Percentiles rank a stretch among this genome's conserved stretches.
Conservation (phyloP, 2,329 filamentous ascomycete species). For the Periconia digitata region DNA sequence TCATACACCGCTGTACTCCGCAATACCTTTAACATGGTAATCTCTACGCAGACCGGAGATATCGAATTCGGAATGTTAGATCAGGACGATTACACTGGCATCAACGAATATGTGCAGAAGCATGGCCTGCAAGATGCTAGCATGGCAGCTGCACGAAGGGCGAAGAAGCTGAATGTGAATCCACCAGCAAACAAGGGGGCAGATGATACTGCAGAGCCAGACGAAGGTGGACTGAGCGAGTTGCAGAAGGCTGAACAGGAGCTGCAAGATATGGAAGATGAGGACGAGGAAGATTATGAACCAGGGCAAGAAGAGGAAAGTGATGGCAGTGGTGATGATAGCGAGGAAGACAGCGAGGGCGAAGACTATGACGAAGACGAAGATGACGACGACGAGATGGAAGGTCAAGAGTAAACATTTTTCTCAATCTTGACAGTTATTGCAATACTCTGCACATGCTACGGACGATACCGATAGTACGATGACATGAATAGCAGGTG, state of each 20-base stretch:
- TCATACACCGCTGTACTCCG: conserved; percentile 66
- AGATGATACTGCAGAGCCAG: conserved; percentile 22
- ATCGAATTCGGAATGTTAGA: conserved; percentile 68
- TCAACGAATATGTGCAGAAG: conserved; percentile 63
- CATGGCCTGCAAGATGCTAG: conserved; percentile 65
- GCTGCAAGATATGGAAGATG: conserved; percentile 42
- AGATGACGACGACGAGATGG: conserved; percentile 31
- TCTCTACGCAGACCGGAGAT: conserved; percentile 56
- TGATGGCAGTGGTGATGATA: conserved; percentile 41
- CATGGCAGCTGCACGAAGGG: conserved; percentile 60
- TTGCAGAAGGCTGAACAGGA: conserved; percentile 42
- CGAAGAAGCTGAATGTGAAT: conserved; percentile 61
- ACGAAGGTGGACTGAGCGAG: conserved; percentile 42
- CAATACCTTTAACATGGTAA: conserved; percentile 66
- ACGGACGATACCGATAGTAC: too few relatives aligned
- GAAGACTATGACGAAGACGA: conserved; percentile 33
- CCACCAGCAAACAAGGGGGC: conserved; percentile 26
- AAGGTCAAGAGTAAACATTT: conserved; percentile 13
- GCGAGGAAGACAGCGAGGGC: conserved; percentile 28
- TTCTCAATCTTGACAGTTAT: background rate
- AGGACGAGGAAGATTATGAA: conserved; percentile 47
- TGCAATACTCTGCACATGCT: background rate
- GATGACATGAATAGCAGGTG: too few relatives aligned
- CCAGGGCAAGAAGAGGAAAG: conserved; percentile 44
- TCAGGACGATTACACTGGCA: conserved; percentile 63